phyloP scores from a whole-genome alignment of 495 filamentous ascomycete genomes.

The Aspergillus conjunctus region DNA sequence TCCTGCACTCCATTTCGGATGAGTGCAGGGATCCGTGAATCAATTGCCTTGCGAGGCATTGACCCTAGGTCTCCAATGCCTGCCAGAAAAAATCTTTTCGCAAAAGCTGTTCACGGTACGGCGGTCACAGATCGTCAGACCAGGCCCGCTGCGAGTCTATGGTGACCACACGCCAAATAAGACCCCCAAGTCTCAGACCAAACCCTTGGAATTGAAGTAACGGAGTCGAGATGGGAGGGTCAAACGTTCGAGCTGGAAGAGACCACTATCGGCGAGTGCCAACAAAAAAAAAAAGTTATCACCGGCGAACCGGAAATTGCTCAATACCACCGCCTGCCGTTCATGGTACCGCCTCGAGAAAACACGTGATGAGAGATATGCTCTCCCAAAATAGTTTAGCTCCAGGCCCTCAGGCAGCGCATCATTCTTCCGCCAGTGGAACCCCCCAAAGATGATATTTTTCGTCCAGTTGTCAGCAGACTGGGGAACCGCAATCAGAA shows the following conservation, averaged over 20 bases:
- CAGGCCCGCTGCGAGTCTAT: neutral
- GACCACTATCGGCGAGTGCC: neutral
- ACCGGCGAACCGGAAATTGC: conserved; percentile 17
- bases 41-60: conserved; percentile 64
- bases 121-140: conserved; percentile 3
- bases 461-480: too few species aligned
- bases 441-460: too few species aligned
- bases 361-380: neutral
- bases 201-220: conserved; percentile 7
- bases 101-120: neutral
- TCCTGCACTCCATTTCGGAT: conserved; percentile 95
- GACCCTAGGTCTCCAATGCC: conserved; percentile 4
- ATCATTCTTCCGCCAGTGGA: too few species aligned
- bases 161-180: neutral
- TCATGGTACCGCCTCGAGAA: conserved; percentile 22
- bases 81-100: neutral
- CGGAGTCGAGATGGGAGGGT: neutral
- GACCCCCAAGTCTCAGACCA: conserved; percentile 5
- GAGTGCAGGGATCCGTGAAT: conserved; percentile 93
- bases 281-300: conserved; percentile 28
- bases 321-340: conserved; percentile 20
- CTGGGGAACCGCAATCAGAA: too few species aligned
- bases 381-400: neutral
- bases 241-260: conserved; percentile 6
- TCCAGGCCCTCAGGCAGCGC: too few species aligned